Conservation (phyloP, 225 moss, liverwort and hornwort species). For the Lunularia cruciata region DNA sequence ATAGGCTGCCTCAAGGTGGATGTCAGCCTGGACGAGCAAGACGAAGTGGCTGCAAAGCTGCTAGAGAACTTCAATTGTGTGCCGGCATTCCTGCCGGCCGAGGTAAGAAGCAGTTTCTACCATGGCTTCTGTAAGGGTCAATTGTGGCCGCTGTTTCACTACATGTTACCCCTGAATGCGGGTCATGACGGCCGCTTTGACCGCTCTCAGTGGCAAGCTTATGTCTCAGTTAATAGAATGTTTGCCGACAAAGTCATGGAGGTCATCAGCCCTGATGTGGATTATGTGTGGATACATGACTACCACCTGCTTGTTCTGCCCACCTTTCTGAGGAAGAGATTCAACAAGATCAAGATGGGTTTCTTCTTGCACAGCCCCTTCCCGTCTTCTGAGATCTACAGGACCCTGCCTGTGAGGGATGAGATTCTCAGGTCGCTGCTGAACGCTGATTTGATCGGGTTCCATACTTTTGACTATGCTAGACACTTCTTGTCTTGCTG, state of each 20-base stretch:
- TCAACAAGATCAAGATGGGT: constrained; percentile 91
- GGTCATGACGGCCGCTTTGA: constrained; percentile 89
- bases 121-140: constrained; percentile 98
- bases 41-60: constrained; percentile 77
- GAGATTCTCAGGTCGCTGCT: constrained; percentile 87
- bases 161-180: constrained; percentile 82
- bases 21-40: constrained; percentile 71
- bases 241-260: constrained; percentile 99
- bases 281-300: constrained; percentile 99
- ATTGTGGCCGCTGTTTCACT: constrained; percentile 97
- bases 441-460: constrained; percentile 95
- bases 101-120: constrained; percentile 75
- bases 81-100: constrained; percentile 75
- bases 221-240: constrained; percentile 86
- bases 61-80: constrained; percentile 86
- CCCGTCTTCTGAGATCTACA: constrained; percentile 97
- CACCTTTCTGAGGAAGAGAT: constrained; percentile 88
- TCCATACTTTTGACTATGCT: constrained; percentile 98
- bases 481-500: constrained; percentile 98
- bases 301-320: constrained; percentile 96
- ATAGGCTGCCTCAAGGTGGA: constrained; percentile 94
- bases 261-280: constrained; percentile 96
- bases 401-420: constrained; percentile 89
- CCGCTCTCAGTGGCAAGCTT: constrained; percentile 94
- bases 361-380: constrained; percentile 97